phyloP scores from a whole-genome alignment of 441 rosid species.

The Francoa sonchifolia region DNA sequence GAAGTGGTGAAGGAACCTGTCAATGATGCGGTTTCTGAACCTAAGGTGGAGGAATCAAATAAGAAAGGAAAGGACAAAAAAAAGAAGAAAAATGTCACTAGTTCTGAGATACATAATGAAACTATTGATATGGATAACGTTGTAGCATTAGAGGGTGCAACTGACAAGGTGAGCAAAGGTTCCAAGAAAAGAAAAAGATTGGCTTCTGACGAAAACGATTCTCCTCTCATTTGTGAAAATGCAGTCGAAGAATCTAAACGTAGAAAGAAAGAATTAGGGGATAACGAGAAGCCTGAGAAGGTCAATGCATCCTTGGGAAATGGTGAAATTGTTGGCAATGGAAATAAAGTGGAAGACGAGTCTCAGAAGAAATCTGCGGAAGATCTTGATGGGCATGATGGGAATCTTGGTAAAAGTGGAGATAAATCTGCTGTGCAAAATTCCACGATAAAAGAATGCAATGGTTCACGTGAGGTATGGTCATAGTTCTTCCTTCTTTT shows the following conservation, averaged over 20 bases:
- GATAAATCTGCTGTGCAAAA: conserved; percentile 26
- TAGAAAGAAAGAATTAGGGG: conserved; percentile 30
- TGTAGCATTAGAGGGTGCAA: conserved; percentile 10
- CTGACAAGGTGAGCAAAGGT: conserved; percentile 19
- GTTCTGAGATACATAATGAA: too few species aligned
- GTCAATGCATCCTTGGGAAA: conserved; percentile 6
- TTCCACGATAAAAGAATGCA: conserved; percentile 25
- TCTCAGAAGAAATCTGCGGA: conserved; percentile 19
- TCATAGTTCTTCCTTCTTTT: neutral
- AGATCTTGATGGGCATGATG: conserved; percentile 20
- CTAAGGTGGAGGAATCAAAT: conserved; percentile 7
- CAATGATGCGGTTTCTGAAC: conserved; percentile 3
- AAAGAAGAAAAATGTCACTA: conserved; percentile 36
- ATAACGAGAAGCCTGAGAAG: conserved; percentile 6
- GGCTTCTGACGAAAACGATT: conserved; percentile 34
- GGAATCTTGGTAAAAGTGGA: conserved; percentile 22
- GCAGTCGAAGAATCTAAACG: conserved; percentile 46
- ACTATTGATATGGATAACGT: conserved; percentile 6
- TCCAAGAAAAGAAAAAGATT: conserved; percentile 75
- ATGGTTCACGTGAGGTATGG: conserved; percentile 56
- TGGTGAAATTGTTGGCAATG: conserved; percentile 3
- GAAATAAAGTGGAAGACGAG: too few species aligned
- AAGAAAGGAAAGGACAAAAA: conserved; percentile 24
- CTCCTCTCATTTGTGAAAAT: conserved; percentile 15
- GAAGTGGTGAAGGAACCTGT: conserved; percentile 14